phyloP scores from a whole-genome alignment of 1,139 yeast genomes.

The Suhomyces coccinellae region DNA sequence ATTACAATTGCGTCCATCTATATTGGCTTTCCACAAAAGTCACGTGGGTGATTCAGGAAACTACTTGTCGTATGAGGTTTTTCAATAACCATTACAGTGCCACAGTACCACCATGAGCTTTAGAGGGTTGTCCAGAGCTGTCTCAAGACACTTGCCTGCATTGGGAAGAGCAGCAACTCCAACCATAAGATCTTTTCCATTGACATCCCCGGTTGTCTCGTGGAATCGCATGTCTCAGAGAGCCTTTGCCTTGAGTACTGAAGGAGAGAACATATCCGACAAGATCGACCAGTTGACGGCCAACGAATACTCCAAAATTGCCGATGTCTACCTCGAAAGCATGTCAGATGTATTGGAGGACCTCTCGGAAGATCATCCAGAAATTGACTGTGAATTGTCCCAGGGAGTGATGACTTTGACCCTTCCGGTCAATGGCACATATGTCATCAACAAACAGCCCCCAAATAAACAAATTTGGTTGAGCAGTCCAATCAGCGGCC shows the following conservation, averaged over 20 bases:
- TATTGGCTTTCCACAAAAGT: neutral
- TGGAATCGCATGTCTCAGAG: neutral
- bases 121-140: neutral
- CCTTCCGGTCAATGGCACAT: slow-evolving; percentile 70
- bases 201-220: neutral
- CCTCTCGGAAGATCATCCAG: slow-evolving; percentile 57
- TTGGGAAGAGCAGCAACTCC: neutral
- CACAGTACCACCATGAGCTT: slow-evolving; percentile 2
- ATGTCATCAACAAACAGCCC: slow-evolving; percentile 90
- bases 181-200: neutral
- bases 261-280: slow-evolving; percentile 52
- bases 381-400: slow-evolving; percentile 74
- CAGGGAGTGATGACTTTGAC: slow-evolving; percentile 81
- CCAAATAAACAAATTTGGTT: slow-evolving; percentile 94
- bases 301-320: slow-evolving; percentile 54
- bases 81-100: neutral
- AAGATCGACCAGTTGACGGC: slow-evolving; percentile 48
- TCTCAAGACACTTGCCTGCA: neutral
- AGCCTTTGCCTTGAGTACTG: slow-evolving; percentile 35
- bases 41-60: slow-evolving; percentile 2
- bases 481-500: slow-evolving; percentile 91
- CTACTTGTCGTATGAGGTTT: neutral
- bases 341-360: slow-evolving; percentile 64
- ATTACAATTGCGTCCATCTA: neutral
- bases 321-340: slow-evolving; percentile 65